Conservation (phyloP, 2,329 filamentous ascomycete species). For the Aspergillus floridensis region DNA sequence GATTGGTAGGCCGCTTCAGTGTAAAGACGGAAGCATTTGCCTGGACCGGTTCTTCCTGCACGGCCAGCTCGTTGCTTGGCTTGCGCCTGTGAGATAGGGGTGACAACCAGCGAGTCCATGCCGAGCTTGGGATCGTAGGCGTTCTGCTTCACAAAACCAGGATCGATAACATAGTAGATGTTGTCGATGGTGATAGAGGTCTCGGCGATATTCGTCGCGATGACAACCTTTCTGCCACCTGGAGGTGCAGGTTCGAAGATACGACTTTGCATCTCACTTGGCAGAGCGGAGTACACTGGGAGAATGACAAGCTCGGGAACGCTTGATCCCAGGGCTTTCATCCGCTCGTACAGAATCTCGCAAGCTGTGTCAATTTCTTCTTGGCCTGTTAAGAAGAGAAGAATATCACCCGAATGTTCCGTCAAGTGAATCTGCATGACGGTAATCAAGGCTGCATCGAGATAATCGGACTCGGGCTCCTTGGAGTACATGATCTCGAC, state of each 20-base stretch:
- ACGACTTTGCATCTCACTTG: constrained; percentile 85
- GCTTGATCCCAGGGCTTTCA: constrained; percentile 88
- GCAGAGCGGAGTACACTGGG: constrained; percentile 92
- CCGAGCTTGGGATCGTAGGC: constrained; percentile 95
- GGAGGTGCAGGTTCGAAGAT: constrained; percentile 93
- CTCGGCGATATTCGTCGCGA: constrained; percentile 97
- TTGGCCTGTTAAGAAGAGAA: constrained; percentile 95
- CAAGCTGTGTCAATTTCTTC: constrained; percentile 96
- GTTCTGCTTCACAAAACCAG: constrained; percentile 96
- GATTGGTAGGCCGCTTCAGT: constrained; percentile 94
- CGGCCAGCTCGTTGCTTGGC: constrained; percentile 91
- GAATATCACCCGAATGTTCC: constrained; percentile 86
- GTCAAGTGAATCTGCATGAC: constrained; percentile 98
- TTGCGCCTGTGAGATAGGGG: constrained; percentile 93
- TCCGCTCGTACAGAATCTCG: constrained; percentile 88
- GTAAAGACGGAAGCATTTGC: constrained; percentile 93
- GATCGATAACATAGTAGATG: constrained; percentile 96
- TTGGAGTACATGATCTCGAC: constrained; percentile 94
- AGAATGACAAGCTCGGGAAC: constrained; percentile 91
- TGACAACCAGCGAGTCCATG: constrained; percentile 95
- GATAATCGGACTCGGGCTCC: constrained; percentile 92
- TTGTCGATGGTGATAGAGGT: constrained; percentile 97
- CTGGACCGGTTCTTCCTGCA: constrained; percentile 89
- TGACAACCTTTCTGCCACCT: constrained; percentile 87
- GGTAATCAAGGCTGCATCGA: constrained; percentile 89